Conservation (phyloP, 371 early-diverging fungal species). For the Saksenaea oblongispora region DNA sequence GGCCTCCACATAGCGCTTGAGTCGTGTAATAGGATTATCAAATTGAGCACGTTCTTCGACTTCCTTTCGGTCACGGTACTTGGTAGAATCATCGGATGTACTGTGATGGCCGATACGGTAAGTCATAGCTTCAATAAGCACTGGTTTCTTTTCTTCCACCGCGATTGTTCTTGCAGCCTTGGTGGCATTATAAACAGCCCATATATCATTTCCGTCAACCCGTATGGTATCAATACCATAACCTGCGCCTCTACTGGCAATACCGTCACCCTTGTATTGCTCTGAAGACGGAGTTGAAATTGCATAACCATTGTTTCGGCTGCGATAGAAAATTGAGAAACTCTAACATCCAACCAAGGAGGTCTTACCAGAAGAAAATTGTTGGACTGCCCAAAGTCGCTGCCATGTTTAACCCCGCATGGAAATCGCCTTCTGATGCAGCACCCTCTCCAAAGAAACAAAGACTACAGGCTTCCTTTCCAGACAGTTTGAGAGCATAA, state of each 20-base stretch:
- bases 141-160: constrained; percentile 80
- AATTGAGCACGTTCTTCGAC: constrained; percentile 78
- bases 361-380: constrained; percentile 88
- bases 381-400: constrained; percentile 90
- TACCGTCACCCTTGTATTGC: constrained; percentile 97
- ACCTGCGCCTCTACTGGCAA: constrained; percentile 90
- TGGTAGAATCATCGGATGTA: constrained; percentile 97
- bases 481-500: constrained; percentile 88
- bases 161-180: constrained; percentile 84
- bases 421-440: constrained; percentile 98
- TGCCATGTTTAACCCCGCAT: constrained; percentile 96
- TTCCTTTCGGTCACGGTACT: constrained; percentile 83
- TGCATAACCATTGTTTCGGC: constrained; percentile 98
- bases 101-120: constrained; percentile 97
- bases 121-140: constrained; percentile 96
- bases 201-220: constrained; percentile 97
- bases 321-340: constrained; percentile 15
- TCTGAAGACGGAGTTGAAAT: constrained; percentile 95
- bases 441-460: constrained; percentile 99
- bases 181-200: constrained; percentile 96
- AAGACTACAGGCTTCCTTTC: constrained; percentile 75
- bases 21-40: constrained; percentile 89
- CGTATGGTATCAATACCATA: constrained; percentile 97
- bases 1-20: constrained; percentile 86
- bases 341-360: no score